A percentile compares a stretch with the other conserved stretches of the same genome.
These are phyloP conservation scores for Aphanomyces cochlioides DNA, from an alignment of 352 stramenopile genomes.

Conservation along the genomic window DNA sequence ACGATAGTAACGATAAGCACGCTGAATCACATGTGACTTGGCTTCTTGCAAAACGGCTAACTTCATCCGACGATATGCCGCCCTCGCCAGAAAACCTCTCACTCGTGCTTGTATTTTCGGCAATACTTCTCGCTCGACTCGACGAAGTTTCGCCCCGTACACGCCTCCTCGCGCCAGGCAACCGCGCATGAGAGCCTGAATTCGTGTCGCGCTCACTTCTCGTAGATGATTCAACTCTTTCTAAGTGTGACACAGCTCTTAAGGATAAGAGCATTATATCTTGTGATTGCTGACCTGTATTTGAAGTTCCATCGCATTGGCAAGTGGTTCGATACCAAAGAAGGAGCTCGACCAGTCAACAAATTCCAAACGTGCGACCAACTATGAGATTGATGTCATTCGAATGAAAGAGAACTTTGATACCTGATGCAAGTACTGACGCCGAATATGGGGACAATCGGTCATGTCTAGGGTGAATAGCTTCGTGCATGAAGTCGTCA, in stretches of 20 bases:
- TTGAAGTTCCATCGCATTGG: constrained; percentile 73
- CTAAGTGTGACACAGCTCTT: constrained; percentile 23
- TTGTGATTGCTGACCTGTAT: constrained; percentile 3
- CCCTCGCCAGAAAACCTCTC: constrained; percentile 69
- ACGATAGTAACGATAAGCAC: constrained; percentile 49
- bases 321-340: constrained; percentile 81
- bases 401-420: background rate
- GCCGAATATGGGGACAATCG: constrained; percentile 61
- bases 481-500: constrained; percentile 58
- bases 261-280: background rate
- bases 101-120: constrained; percentile 76
- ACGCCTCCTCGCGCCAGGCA: constrained; percentile 72
- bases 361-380: constrained; percentile 72
- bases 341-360: constrained; percentile 79
- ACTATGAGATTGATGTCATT: constrained; percentile 15
- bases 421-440: constrained; percentile 59
- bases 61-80: constrained; percentile 39
- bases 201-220: constrained; percentile 50
- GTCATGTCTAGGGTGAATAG: constrained; percentile 86
- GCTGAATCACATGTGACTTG: constrained; percentile 43
- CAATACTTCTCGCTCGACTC: constrained; percentile 57
- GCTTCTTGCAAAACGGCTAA: constrained; percentile 35
- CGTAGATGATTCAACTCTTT: constrained; percentile 51
- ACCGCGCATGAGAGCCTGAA: constrained; percentile 80
- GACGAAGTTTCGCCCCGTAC: constrained; percentile 60